Evolutionary conservation across 495 filamentous ascomycete species (phyloP), one percentile per base, ranked within the genome.

Genomic region (Neurospora discreta): DNA sequence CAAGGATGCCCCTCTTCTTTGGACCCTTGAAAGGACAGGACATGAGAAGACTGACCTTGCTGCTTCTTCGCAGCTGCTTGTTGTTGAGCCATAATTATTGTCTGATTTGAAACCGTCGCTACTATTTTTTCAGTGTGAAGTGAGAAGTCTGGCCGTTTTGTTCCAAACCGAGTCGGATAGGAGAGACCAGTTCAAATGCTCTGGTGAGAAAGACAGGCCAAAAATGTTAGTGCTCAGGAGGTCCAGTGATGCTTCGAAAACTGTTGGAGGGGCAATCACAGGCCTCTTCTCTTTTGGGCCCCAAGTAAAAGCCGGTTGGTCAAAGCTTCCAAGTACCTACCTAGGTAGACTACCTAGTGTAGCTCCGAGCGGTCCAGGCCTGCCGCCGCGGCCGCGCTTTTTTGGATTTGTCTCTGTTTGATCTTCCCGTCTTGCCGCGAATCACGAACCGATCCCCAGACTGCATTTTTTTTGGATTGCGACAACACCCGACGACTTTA

Each of bases 21-120:
- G 33, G 3, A 36, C 33, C 33, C 33, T 36, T 36, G 33, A 5
- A 36, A 6, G 33, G 33, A 36, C 33, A 36, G 33, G 33, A 6
- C 4, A 36, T 36, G 33, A 36, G 33, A 36, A 36, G 0, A 36
- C 33, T 36, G 33, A 78, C 94, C 94, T 87, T 98, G 94, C 83
- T 95, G 92, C 84, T 89, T 93, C 84, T 90, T 91, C 9, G 87
- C 84, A 33, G 85, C 74, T 68, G 78, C 75, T 58, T 74, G 68
- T 75, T 82, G 82, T 15, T 83, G 77, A 18, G 84, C 78, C 84
- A 86, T 86, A 73, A 33, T 71, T 20, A 40, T 39, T 10, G 60
- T 42, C 13, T 39, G 40, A n/a, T 67, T 5, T 58, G 72, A 41
- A 46, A 39, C 18, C 18, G 68, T 38, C 68, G 36, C 20, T 39